Evolutionary conservation across 345 rosid genomes (phyloP), one percentile per base, ranked within the genome.

Genomic region (Euphorbia pulcherrima): DNA sequence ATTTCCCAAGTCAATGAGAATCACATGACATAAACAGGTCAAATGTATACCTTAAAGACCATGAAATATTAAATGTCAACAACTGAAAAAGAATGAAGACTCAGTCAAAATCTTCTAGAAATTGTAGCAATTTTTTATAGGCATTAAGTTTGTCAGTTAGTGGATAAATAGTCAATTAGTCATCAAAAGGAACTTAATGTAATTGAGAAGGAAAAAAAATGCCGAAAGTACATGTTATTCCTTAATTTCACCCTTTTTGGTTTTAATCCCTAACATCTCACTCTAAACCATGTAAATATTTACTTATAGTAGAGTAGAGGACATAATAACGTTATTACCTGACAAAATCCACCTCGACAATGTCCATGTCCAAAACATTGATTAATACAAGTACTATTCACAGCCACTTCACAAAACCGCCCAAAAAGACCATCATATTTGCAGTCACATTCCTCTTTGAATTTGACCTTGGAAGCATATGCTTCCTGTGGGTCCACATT

Each of bases 271-370:
- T 61, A 20, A 57, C 27, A 48, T 61, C 44, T 12, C 65, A 7
- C 48, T 44, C 29, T 16, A 33, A 47, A 60, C 5, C 14, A 62
- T 29, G 48, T 41, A 12, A 67, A 47, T 61, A 28, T 29, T 28
- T 28, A 30, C 41, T 29, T 21, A 40, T 6, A 39, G 11, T 10
- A 60, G 48, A 39, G 11, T 10, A 60, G 48, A 35, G 8, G 11
- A 20, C 7, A 60, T 30, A 58, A 69, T 29, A 74, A 55, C 44
- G 11, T 18, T n/a, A n/a, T 53, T 78, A 90, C 98, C 97, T 91
- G 85, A 76, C 98, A 93, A 80, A 83, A 93, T 73, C 98, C 98
- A 74, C 97, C 95, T 63, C 90, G 86, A 78, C 97, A 93, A 77
- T 85, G 78, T 6, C 98, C 96, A 74, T 82, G 88, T 70, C 89